A percentile compares a stretch with the other conserved stretches of the same genome.
Conservation (phyloP, 2,329 filamentous ascomycete genomes). For the Clonostachys byssicola region DNA sequence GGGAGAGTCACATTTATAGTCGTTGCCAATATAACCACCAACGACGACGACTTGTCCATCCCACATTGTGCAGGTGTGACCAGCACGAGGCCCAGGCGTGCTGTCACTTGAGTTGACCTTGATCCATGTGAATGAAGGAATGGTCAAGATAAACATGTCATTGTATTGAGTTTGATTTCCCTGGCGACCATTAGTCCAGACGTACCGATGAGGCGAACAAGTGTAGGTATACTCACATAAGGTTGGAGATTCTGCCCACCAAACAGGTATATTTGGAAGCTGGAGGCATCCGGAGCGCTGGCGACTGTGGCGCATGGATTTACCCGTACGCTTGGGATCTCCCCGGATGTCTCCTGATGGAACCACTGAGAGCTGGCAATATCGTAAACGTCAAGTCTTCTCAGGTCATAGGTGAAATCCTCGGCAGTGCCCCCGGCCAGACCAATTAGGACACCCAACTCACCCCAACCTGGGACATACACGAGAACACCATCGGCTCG, state of each 20-base stretch:
- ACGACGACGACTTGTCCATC: constrained; percentile 59
- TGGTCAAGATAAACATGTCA: constrained; percentile 57
- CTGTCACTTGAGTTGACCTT: constrained; percentile 50
- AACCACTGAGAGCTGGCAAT: constrained; percentile 58
- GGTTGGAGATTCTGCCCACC: constrained; percentile 72
- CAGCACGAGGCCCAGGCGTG: constrained; percentile 40
- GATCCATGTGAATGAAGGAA: constrained; percentile 63
- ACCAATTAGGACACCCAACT: constrained; percentile 65
- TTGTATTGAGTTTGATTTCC: constrained; percentile 54
- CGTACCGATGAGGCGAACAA: neutral
- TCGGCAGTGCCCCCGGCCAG: constrained; percentile 68
- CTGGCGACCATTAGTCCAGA: constrained; percentile 13
- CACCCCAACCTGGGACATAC: constrained; percentile 72
- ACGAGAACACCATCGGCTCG: constrained; percentile 70
- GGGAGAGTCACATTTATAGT: constrained; percentile 44
- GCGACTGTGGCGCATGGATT: constrained; percentile 59
- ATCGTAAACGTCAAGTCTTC: constrained; percentile 64
- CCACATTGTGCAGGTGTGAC: constrained; percentile 54
- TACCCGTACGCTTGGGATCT: constrained; percentile 45
- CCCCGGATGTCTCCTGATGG: constrained; percentile 49
- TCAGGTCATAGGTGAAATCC: constrained; percentile 55
- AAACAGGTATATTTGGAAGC: constrained; percentile 75
- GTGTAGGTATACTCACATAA: constrained; percentile 33
- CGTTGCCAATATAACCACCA: constrained; percentile 51
- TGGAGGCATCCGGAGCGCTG: constrained; percentile 65